A percentile compares a stretch with the other conserved stretches of the same genome.
phyloP scores from a whole-genome alignment of 768 basidiomycete genomes.

The Nidularia sp. region DNA sequence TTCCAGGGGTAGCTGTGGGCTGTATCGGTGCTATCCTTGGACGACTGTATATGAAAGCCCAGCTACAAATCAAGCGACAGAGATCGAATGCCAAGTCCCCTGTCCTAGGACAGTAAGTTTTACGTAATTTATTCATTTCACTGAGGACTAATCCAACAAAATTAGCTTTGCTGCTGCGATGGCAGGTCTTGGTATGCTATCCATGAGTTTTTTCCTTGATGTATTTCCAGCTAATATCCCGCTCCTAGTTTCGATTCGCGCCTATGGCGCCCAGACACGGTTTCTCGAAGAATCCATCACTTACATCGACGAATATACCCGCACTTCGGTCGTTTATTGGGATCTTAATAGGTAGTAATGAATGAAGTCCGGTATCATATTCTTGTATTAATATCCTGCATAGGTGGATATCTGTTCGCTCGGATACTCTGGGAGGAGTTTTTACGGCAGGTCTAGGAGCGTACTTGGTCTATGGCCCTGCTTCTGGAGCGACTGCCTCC shows the following conservation, averaged over 20 bases:
- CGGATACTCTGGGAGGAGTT: conserved; percentile 39
- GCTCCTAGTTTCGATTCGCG: conserved; percentile 49
- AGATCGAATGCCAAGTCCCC: conserved; percentile 14
- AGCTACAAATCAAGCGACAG: conserved; percentile 34
- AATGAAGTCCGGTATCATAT: not conserved
- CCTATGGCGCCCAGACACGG: conserved; percentile 55
- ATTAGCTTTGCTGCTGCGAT: conserved; percentile 26
- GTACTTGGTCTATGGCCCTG: conserved; percentile 17
- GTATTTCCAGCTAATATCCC: too few species aligned
- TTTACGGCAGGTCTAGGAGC: not conserved
- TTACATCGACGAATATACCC: conserved; percentile 51
- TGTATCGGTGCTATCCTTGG: conserved; percentile 33
- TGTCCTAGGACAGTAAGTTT: conserved; percentile 36
- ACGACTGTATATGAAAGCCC: conserved; percentile 30
- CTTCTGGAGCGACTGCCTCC: conserved; percentile 20
- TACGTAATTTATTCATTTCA: not conserved
- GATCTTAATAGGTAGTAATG: conserved; percentile 37
- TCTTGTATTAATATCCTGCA: not conserved
- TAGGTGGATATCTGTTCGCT: conserved; percentile 40
- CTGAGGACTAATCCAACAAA: not conserved
- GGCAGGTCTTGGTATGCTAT: conserved; percentile 35
- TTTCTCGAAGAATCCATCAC: conserved; percentile 44
- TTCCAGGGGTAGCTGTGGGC: conserved; percentile 33
- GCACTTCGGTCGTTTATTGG: conserved; percentile 44
- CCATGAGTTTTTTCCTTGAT: too few species aligned